Percentiles rank a stretch among this genome's conserved stretches.
Evolutionary conservation across 2,329 filamentous ascomycete species (phyloP).

Genomic region (Colletotrichum camelliae): DNA sequence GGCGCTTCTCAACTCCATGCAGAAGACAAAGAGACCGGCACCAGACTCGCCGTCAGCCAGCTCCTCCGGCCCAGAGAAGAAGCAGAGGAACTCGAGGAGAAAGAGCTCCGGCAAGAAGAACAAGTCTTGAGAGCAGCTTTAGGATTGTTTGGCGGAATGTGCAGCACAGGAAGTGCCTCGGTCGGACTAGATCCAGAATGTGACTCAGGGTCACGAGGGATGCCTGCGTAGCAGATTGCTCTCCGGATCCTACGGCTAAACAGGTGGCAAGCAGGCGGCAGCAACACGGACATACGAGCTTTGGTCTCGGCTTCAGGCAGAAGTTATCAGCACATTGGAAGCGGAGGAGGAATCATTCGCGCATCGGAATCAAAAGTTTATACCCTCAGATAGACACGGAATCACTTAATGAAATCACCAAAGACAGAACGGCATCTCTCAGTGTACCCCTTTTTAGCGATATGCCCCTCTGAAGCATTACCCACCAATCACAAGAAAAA

Average conservation of each 20-base stretch:
- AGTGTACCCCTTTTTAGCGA: neutral
- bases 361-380: constrained; percentile 12
- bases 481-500: neutral
- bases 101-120: constrained; percentile 25
- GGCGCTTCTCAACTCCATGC: constrained; percentile 52
- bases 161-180: neutral
- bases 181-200: neutral
- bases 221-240: neutral
- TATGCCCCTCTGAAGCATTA: neutral
- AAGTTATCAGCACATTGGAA: neutral
- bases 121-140: neutral
- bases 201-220: neutral
- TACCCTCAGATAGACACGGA: neutral
- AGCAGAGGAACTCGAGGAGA: constrained; percentile 32
- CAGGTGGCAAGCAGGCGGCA: neutral
- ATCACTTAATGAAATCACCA: neutral
- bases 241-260: neutral
- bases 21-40: constrained; percentile 46
- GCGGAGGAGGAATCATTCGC: neutral
- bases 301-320: neutral
- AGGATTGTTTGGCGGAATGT: neutral
- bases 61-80: constrained; percentile 33
- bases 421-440: neutral
- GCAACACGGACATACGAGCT: neutral
- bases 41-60: constrained; percentile 33